Evolutionary conservation across 805 yeast species (phyloP).

Genomic region (Spathaspora passalidarum): DNA sequence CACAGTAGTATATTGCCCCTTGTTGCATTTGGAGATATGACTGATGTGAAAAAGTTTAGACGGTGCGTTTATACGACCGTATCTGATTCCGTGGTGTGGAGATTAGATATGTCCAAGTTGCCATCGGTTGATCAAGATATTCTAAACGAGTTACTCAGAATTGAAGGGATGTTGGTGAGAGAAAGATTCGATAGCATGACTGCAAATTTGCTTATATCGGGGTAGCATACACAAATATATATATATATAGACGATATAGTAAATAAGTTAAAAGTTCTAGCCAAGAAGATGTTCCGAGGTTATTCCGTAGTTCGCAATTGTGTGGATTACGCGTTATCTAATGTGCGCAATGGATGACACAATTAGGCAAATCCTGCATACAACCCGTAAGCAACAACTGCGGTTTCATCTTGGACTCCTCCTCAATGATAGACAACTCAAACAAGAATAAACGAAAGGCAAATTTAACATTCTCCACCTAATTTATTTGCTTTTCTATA

Average conservation of each 20-base stretch:
- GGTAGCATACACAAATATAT: slow-evolving; percentile 25
- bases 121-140: slow-evolving; percentile 49
- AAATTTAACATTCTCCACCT: neutral
- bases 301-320: no score
- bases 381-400: no score
- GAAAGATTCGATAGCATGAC: slow-evolving; percentile 74
- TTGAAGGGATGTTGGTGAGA: slow-evolving; percentile 60
- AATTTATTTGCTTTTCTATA: neutral
- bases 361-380: no score
- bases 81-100: slow-evolving; percentile 67
- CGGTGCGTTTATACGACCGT: slow-evolving; percentile 53
- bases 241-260: neutral
- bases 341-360: no score
- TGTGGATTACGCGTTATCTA: no score
- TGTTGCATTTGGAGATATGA: slow-evolving; percentile 60
- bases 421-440: neutral
- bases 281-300: no score
- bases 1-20: slow-evolving; percentile 58
- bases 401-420: neutral
- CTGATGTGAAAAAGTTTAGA: slow-evolving; percentile 33
- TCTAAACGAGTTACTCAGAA: slow-evolving; percentile 60
- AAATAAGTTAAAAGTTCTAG: no score
- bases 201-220: slow-evolving; percentile 69
- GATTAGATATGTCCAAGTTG: slow-evolving; percentile 47
- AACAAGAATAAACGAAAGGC: neutral